Conservation (phyloP, 2,329 filamentous ascomycete genomes). For the Alternaria triticimaculans region DNA sequence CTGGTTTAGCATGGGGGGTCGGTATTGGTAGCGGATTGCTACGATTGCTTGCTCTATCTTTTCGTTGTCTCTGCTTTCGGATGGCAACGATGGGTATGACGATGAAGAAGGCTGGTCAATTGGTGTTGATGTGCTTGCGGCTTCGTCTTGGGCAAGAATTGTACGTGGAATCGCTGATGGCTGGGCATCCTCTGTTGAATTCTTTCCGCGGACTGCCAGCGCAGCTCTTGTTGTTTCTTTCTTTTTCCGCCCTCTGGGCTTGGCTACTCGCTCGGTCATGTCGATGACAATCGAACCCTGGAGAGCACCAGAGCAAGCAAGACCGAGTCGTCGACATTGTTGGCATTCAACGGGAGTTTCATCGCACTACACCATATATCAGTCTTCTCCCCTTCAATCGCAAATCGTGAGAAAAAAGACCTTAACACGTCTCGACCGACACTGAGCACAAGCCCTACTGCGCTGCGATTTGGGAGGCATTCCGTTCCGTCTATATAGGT, state of each 20-base stretch:
- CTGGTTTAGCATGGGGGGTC: constrained; percentile 31
- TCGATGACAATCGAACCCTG: constrained; percentile 46
- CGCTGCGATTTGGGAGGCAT: constrained; percentile 39
- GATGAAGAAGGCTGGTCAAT: not conserved
- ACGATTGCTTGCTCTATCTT: constrained; percentile 29
- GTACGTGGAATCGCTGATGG: not conserved
- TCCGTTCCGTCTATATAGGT: not conserved
- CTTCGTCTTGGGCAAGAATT: not conserved
- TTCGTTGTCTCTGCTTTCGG: not conserved
- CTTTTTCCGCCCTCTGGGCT: constrained; percentile 31
- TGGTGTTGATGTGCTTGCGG: not conserved
- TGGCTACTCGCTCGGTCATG: constrained; percentile 42
- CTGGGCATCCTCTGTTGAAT: not conserved
- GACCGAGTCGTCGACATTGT: constrained; percentile 29
- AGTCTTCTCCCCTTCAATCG: constrained; percentile 1
- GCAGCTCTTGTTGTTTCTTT: constrained; percentile 13
- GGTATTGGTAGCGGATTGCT: constrained; percentile 33
- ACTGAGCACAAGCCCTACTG: constrained; percentile 44
- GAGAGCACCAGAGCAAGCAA: constrained; percentile 39
- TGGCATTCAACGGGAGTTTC: not conserved
- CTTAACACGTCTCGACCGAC: constrained; percentile 45
- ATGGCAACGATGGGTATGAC: not conserved
- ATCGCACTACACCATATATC: constrained; percentile 21
- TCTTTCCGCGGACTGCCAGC: not conserved
- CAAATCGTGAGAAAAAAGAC: constrained; percentile 13